phyloP scores from a whole-genome alignment of 768 basidiomycete species.

The Amanita inopinata region DNA sequence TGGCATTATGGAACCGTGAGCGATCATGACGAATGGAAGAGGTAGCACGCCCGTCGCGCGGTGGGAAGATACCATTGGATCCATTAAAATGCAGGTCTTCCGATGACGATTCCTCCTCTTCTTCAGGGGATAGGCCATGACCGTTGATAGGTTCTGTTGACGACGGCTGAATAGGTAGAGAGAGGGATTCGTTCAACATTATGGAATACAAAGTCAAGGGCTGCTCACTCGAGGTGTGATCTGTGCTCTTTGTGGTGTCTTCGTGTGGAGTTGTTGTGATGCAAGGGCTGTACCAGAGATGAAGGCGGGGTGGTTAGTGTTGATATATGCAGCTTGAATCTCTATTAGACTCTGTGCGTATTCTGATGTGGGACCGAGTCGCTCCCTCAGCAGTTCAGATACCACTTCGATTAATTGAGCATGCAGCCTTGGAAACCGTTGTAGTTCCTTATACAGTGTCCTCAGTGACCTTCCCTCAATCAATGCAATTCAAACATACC shows the following conservation, averaged over 20 bases:
- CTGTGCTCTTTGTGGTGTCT: constrained; percentile 30
- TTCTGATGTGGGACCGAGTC: constrained; percentile 93
- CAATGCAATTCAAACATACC: constrained; percentile 34
- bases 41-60: constrained; percentile 56
- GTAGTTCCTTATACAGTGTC: constrained; percentile 60
- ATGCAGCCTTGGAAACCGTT: constrained; percentile 90
- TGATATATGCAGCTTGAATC: constrained; percentile 98
- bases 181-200: constrained; percentile 13
- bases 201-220: constrained; percentile 3
- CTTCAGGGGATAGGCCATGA: constrained; percentile 29
- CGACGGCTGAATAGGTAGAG: constrained; percentile 36
- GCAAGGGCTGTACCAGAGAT: constrained; percentile 67
- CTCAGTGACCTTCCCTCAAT: neutral
- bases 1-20: constrained; percentile 26
- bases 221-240: constrained; percentile 44
- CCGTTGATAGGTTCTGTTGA: constrained; percentile 57
- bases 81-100: constrained; percentile 45
- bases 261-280: constrained; percentile 33
- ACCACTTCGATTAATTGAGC: constrained; percentile 93
- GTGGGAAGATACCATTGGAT: constrained; percentile 42
- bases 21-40: constrained; percentile 76
- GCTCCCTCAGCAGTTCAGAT: constrained; percentile 91
- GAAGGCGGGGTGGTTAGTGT: constrained; percentile 97
- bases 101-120: constrained; percentile 54
- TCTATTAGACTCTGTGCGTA: constrained; percentile 93